Evolutionary conservation across 495 filamentous ascomycete species (phyloP).

Genomic region (Aspergillus sclerotiicarbonarius): DNA sequence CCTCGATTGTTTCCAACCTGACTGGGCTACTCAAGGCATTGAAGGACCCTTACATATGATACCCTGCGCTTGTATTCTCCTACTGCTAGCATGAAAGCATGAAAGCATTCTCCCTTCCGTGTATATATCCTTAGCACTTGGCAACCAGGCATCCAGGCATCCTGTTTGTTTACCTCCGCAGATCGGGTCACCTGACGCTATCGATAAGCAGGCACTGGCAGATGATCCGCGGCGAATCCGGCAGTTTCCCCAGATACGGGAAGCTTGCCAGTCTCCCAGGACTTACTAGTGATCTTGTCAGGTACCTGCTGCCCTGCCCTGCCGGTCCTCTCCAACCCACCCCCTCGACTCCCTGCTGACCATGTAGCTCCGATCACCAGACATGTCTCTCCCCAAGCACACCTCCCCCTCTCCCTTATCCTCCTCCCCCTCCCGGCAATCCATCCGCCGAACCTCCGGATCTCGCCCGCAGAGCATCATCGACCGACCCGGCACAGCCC

Average conservation of each 20-base stretch:
- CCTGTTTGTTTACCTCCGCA: not conserved
- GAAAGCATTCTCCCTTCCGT: not conserved
- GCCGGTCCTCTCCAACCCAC: not conserved
- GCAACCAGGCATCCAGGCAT: not conserved
- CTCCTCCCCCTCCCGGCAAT: slow-evolving; percentile 33
- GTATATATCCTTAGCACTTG: not conserved
- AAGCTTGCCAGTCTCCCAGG: not conserved
- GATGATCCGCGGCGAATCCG: not conserved
- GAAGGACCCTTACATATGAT: slow-evolving; percentile 16
- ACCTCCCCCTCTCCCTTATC: slow-evolving; percentile 25
- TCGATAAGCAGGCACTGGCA: slow-evolving; percentile 15
- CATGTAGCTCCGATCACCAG: slow-evolving; percentile 33
- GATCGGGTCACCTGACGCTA: slow-evolving; percentile 17
- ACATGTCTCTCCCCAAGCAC: slow-evolving; percentile 40
- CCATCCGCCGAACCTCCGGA: slow-evolving; percentile 16
- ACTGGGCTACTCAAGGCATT: slow-evolving; percentile 5
- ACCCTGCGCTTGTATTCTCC: slow-evolving; percentile 15
- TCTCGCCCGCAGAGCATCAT: slow-evolving; percentile 27
- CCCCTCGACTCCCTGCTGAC: slow-evolving; percentile 9
- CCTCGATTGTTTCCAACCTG: not conserved
- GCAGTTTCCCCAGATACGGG: too few species aligned
- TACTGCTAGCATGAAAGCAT: not conserved
- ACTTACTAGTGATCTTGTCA: not conserved
- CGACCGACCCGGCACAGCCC: slow-evolving; percentile 20
- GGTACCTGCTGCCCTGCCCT: slow-evolving; percentile 9